A percentile compares a stretch with the other conserved stretches of the same genome.
Evolutionary conservation across 2,329 filamentous ascomycete genomes (phyloP).

Genomic region (Paraphaeosphaeria sporulosa): DNA sequence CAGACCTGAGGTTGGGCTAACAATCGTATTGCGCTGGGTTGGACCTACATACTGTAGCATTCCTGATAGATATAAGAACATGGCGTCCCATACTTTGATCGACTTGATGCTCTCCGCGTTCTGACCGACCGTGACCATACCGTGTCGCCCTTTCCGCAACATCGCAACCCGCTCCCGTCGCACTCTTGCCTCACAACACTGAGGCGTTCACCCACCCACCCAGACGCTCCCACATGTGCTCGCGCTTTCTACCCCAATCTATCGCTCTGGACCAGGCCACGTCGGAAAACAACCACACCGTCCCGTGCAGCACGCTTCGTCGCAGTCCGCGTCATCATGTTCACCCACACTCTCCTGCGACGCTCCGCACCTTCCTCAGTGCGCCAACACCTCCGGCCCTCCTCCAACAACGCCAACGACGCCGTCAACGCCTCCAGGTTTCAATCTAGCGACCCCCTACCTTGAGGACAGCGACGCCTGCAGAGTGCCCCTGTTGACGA

Average conservation of each 20-base stretch:
- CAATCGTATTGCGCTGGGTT: not conserved
- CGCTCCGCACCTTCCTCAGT: not conserved
- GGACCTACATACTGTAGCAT: not conserved
- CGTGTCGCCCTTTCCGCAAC: not conserved
- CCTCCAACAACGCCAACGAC: not conserved
- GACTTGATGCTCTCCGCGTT: not conserved
- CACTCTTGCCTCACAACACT: not conserved
- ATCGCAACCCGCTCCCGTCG: not conserved
- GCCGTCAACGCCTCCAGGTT: not conserved
- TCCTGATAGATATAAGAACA: not conserved
- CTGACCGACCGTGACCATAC: not conserved
- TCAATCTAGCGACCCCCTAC: not conserved
- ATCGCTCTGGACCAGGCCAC: not conserved
- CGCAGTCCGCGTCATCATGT: not conserved
- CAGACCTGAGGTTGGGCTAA: conserved; percentile 1
- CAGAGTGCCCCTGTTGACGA: not conserved
- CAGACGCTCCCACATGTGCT: not conserved
- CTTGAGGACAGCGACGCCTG: not conserved
- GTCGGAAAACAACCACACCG: not conserved
- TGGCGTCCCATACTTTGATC: not conserved
- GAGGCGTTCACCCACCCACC: not conserved
- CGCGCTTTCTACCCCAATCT: not conserved
- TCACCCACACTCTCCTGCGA: not conserved
- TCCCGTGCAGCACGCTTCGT: not conserved
- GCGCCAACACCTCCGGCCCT: not conserved